Evolutionary conservation across 192 early-diverging fungal genomes (phyloP).

Genomic region (Entomortierella lignicola): DNA sequence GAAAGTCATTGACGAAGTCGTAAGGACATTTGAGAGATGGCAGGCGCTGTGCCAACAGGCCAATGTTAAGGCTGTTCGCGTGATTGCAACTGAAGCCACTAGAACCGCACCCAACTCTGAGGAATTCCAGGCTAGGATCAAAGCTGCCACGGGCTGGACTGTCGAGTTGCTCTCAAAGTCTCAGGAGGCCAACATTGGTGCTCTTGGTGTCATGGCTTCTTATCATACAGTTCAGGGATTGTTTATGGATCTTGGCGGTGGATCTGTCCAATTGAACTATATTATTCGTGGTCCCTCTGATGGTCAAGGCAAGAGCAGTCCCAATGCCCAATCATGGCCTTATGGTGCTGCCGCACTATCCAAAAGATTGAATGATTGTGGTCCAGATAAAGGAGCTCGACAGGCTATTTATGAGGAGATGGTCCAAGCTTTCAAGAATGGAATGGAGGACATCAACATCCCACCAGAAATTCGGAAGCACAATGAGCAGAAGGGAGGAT

Average conservation of each 20-base stretch:
- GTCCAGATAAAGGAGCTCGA: conserved; percentile 21
- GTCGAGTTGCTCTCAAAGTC: conserved; percentile 55
- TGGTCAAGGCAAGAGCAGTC: conserved; percentile 27
- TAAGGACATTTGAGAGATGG: conserved; percentile 63
- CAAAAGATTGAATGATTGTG: conserved; percentile 50
- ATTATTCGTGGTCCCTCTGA: conserved; percentile 51
- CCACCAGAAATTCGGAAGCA: conserved; percentile 16
- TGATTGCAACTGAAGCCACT: conserved; percentile 69
- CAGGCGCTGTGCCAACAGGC: conserved; percentile 58
- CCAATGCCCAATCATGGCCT: conserved; percentile 56
- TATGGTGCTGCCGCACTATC: conserved; percentile 66
- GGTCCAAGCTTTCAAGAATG: conserved; percentile 42
- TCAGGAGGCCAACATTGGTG: conserved; percentile 65
- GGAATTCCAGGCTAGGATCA: conserved; percentile 58
- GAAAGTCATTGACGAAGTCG: conserved; percentile 59
- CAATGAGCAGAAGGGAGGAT: conserved; percentile 46
- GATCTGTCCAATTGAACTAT: conserved; percentile 68
- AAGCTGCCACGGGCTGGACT: conserved; percentile 56
- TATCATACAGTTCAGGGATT: conserved; percentile 64
- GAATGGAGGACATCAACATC: conserved; percentile 36
- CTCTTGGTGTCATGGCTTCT: conserved; percentile 63
- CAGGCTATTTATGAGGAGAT: conserved; percentile 54
- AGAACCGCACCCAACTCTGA: conserved; percentile 61
- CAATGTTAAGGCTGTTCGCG: conserved; percentile 54
- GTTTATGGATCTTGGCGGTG: conserved; percentile 68